Evolutionary conservation across 192 early-diverging fungal species (phyloP), one percentile per base, ranked within the genome.

Genomic region (Coemansia furcata): DNA sequence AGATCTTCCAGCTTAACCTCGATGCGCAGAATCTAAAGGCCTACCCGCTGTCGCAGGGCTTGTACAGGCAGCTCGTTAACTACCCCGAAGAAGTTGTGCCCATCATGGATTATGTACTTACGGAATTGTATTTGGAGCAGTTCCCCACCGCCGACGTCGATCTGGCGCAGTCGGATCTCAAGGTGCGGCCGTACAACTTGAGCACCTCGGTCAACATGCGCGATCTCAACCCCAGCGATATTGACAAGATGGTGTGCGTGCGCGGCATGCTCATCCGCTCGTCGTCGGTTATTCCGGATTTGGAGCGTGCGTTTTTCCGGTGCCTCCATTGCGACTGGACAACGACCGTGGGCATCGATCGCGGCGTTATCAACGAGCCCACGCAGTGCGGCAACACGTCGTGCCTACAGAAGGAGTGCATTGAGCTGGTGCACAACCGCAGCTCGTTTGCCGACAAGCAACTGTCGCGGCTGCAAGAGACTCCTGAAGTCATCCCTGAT

Each of bases 81-180:
- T 99, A 97, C 77, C 97, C 97, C 11, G 91, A 95, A 49, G 97
- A 99, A 85, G 92, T 99, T 35, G 90, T 99, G 72, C 93, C 95
- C 0, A 81, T 97, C 30, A 87, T 98, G 88, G 97, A 99, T 86
- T 89, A 94, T 66, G 87, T 89, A 10, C 74, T 97, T 55, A 90
- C 89, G 1, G 88, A 94, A 62, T 77, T 88, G 30, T 92, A 90
- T 71, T 69, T 85, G 36, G 86, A 91, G 37, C 68, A 85, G 35
- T 92, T 90, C 72, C 86, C 88, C 8, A 88, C 88, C 39, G 76
- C 78, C 7, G 87, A 87, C 55, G 54, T 65, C 11, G 68, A 87
- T 39, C 67, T 91, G 35, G 79, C 78, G 33, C 89, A 88, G 50
- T 68, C 85, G 8, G 86, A 86, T 55, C 74, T 87, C 43, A 88